Evolutionary conservation across 306 rosid genomes (phyloP).

Genomic region (Gastrolobium villosum): DNA sequence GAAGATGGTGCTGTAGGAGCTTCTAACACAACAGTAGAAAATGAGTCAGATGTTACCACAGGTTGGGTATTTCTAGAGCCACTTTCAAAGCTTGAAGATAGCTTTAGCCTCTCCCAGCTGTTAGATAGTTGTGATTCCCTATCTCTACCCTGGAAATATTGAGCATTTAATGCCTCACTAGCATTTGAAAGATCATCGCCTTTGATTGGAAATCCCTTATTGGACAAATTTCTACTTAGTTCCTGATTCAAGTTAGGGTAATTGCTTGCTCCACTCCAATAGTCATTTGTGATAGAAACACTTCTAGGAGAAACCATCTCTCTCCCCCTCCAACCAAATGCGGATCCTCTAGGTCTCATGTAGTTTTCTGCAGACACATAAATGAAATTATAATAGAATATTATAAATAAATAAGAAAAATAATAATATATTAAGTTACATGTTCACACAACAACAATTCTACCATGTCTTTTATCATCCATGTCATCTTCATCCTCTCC

Average conservation of each 20-base stretch:
- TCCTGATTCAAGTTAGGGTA: constrained; percentile 69
- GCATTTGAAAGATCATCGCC: constrained; percentile 66
- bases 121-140: constrained; percentile 68
- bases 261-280: constrained; percentile 83
- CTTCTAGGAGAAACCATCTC: constrained; percentile 87
- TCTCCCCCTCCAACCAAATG: constrained; percentile 82
- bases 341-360: constrained; percentile 74
- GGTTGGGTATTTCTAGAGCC: constrained; percentile 60
- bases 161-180: constrained; percentile 60
- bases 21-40: constrained; percentile 53
- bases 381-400: constrained; percentile 40
- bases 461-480: constrained; percentile 77
- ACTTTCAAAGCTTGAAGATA: constrained; percentile 61
- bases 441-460: constrained; percentile 30
- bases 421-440: not conserved
- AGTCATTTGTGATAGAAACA: constrained; percentile 67
- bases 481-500: constrained; percentile 90
- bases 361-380: constrained; percentile 70
- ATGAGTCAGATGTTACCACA: constrained; percentile 52
- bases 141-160: constrained; percentile 77
- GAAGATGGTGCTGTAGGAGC: constrained; percentile 60
- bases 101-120: constrained; percentile 78
- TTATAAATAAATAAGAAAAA: not conserved
- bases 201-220: constrained; percentile 74
- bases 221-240: constrained; percentile 69